Percentiles rank a stretch among this genome's conserved stretches.
Conservation (phyloP, 495 filamentous ascomycete genomes). For the Bombardia bombarda region DNA sequence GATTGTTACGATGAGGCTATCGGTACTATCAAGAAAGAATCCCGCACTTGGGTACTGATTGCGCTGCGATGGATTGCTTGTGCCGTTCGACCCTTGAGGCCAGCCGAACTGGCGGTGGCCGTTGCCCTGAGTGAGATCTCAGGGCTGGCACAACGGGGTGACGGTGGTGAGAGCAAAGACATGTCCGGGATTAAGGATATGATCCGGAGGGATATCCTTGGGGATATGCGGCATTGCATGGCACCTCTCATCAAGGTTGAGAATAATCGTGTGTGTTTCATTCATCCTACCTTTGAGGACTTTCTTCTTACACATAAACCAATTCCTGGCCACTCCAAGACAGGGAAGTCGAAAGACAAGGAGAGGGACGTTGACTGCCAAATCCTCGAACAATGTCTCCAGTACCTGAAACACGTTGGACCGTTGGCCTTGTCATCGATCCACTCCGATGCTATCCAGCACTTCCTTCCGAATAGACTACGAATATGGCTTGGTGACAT, state of each 20-base stretch:
- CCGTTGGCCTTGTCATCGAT: background rate
- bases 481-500: background rate
- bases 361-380: background rate
- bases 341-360: background rate
- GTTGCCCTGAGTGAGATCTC: background rate
- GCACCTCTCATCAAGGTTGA: background rate
- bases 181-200: background rate
- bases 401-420: background rate
- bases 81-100: background rate
- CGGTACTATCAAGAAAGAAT: background rate
- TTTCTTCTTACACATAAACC: background rate
- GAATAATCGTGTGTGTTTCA: background rate
- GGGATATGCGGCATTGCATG: background rate
- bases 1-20: background rate
- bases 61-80: background rate
- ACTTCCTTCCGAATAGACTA: background rate
- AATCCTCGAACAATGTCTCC: background rate
- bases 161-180: background rate
- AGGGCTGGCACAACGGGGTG: background rate
- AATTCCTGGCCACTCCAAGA: no score
- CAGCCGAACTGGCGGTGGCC: background rate
- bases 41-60: background rate
- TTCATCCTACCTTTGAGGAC: background rate
- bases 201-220: background rate
- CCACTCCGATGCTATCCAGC: background rate